Evolutionary conservation across 768 basidiomycete species (phyloP).

Genomic region (Paxillus ammoniavirescens): DNA sequence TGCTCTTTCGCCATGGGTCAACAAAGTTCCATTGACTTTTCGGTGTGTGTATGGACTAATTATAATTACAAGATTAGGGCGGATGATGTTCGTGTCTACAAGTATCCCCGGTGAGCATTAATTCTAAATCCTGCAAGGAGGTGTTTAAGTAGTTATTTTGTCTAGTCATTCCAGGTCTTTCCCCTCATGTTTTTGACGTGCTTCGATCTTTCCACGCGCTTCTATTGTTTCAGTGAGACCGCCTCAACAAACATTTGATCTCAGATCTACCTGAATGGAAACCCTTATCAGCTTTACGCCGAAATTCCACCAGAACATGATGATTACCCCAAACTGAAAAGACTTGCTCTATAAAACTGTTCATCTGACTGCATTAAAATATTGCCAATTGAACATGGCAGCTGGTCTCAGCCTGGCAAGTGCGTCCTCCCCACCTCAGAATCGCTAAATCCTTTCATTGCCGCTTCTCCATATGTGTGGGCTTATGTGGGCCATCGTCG

Average conservation of each 20-base stretch:
- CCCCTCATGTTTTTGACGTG: conserved; percentile 29
- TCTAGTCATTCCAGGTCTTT: conserved; percentile 13
- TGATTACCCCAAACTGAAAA: background rate
- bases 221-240: conserved; percentile 19
- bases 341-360: conserved; percentile 7
- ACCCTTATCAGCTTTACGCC: conserved; percentile 30
- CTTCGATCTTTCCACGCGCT: conserved; percentile 17
- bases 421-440: background rate
- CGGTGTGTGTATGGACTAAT: too few relatives aligned
- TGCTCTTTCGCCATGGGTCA: conserved; percentile 6
- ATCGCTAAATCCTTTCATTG: conserved; percentile 22
- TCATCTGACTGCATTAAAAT: conserved; percentile 19
- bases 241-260: conserved; percentile 20
- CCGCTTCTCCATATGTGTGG: conserved; percentile 21
- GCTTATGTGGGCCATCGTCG: background rate
- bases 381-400: conserved; percentile 21
- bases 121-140: conserved; percentile 12
- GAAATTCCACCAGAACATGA: conserved; percentile 16
- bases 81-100: too few relatives aligned
- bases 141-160: conserved; percentile 7
- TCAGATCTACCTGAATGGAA: conserved; percentile 21
- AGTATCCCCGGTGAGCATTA: conserved; percentile 1
- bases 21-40: conserved; percentile 3
- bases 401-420: conserved; percentile 6
- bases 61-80: too few relatives aligned